Base-by-base conservation (phyloP, 306 rosid species). In the Vigna unguiculata region DNA sequence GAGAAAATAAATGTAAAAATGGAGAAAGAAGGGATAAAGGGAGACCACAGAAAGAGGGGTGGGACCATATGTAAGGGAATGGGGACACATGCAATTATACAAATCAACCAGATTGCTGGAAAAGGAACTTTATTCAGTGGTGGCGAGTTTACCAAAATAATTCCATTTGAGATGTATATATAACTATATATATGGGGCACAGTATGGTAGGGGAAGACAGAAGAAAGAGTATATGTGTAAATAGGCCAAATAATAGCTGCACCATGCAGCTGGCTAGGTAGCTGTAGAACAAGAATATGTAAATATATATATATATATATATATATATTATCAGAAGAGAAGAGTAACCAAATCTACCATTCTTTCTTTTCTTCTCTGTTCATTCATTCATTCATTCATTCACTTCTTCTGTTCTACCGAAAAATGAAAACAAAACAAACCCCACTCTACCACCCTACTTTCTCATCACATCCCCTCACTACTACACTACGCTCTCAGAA, bases 101-200 rank as follows among this genome's bases (percentile, higher is more conserved):
- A 74, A 72, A 88, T 83, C 83, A 83, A 76, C 80, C 83, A 80
- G 78, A 81, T 86, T 76, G 48, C 85, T 80, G 87, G 81, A 70
- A 83, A 83, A 63, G 80, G 79, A 74, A 28, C 77, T 62, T 77
- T 75, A 78, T 80, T 74, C 83, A 83, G 82, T 77, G 81, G 70
- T 81, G 84, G 83, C 78, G 84, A 80, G 80, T 63, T 83, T 81
- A 81, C 86, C 90, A 77, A 85, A 84, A 86, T 78, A 80, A 88
- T 86, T 86, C 87, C 86, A 77, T 81, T 85, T 78, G 55, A 70
- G 85, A 80, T 82, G 75, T 40, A 61, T 83, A 57, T 52, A 60
- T 78, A 76, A 34, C 60, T 59, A 72, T 16, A 60, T 66, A 66
- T 66, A 54, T 46, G 75, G 78, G 85, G 69, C 76, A 82, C 76